Percentiles rank a stretch among this genome's conserved stretches.
phyloP scores from a whole-genome alignment of 352 stramenopile genomes.

The Pythium coloratum region DNA sequence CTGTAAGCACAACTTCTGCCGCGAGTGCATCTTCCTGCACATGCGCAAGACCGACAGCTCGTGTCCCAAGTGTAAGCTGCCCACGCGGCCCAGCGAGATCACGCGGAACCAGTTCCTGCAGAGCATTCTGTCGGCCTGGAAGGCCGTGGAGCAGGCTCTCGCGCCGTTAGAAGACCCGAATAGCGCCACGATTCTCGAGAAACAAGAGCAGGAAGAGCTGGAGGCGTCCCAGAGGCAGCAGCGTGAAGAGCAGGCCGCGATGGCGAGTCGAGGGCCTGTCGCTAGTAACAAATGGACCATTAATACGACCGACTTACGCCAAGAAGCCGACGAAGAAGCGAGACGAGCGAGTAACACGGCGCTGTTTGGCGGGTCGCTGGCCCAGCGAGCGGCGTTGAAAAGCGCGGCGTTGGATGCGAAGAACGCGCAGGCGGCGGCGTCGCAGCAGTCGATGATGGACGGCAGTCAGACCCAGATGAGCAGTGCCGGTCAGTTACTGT shows the following conservation, averaged over 20 bases:
- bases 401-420: slow-evolving; percentile 36
- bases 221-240: slow-evolving; percentile 2
- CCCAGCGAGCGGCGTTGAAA: slow-evolving; percentile 27
- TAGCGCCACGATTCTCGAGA: slow-evolving; percentile 28
- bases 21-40: slow-evolving; percentile 67
- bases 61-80: slow-evolving; percentile 73
- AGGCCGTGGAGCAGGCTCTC: slow-evolving; percentile 67
- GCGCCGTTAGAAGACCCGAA: slow-evolving; percentile 36
- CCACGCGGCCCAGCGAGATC: slow-evolving; percentile 74
- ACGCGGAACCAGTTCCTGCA: slow-evolving; percentile 86
- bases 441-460: slow-evolving; percentile 10
- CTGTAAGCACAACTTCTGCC: slow-evolving; percentile 90
- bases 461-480: slow-evolving; percentile 25
- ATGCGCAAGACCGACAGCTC: slow-evolving; percentile 54
- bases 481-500: slow-evolving; percentile 6
- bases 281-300: slow-evolving; percentile 74
- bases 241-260: background rate
- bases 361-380: slow-evolving; percentile 24
- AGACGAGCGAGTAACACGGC: slow-evolving; percentile 26
- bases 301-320: slow-evolving; percentile 58
- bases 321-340: slow-evolving; percentile 41
- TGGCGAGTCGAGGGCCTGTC: slow-evolving; percentile 36
- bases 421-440: slow-evolving; percentile 13
- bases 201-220: slow-evolving; percentile 28
- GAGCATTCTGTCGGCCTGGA: slow-evolving; percentile 80